Base-by-base conservation (phyloP, 768 basidiomycete species). In the Macrolepiota fuliginosa region DNA sequence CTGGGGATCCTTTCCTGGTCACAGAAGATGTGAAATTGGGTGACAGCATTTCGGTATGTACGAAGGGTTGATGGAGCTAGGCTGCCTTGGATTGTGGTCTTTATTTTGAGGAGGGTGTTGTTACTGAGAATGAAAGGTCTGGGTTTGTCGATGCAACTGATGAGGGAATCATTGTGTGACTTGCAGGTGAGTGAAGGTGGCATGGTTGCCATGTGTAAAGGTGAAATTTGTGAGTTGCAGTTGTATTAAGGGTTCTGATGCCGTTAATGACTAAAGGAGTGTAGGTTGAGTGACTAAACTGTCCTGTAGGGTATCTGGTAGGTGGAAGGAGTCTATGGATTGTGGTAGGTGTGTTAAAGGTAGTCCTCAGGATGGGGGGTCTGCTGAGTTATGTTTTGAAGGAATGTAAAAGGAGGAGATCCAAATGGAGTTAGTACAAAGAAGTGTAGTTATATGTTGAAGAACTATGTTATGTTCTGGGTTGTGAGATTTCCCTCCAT, bases 21-120 rank as follows among this genome's bases (percentile, higher is more conserved):
- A 32, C 77, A 77, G 56, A 72, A 79, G 52, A 76, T 67, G 0
- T 63, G 65, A 64, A 73, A 79, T 0, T 64, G 63, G 1, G 74
- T 67, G 0, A 78, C 61, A 1, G 74, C 73, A 0, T 73, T 67
- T 1, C 68, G 72, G 52, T 79, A 78, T 6, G 12, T 10, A 10
- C 29, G 15, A 3, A 25, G 9, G 6, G 59, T 61, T 29, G 59
- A 47, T 12, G 59, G 59, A 12, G 53, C 59, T n/a, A 22, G 40
- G 42, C 59, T 61, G 17, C 29, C 22, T n/a, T 2, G 11, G 2
- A 54, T n/a, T 9, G 50, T 50, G 27, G 51, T 52, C n/a, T 49
- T 32, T 3, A 32, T 7, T 32, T 7, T 32, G 29, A 32, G 29
- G 29, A 32, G 29, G 29, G 29, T 7, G 7, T 3, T 32, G 3